Evolutionary conservation across 1,139 yeast genomes (phyloP).

Genomic region (Tardiomyces digboiensis): DNA sequence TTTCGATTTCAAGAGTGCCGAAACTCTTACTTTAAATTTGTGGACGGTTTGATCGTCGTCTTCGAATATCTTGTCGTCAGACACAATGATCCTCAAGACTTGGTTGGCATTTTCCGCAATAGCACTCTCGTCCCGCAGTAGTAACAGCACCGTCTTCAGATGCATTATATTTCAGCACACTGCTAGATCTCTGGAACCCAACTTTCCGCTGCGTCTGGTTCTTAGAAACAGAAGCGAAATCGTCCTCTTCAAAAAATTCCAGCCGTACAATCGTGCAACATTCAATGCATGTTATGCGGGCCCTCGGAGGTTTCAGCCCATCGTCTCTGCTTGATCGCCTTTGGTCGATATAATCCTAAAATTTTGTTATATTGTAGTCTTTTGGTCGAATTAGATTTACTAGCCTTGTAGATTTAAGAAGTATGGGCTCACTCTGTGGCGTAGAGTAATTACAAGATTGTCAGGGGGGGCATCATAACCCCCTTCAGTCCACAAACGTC

Average conservation of each 20-base stretch:
- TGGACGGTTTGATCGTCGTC: slow-evolving; percentile 10
- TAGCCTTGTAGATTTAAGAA: background rate
- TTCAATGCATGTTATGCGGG: background rate
- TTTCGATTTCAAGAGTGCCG: slow-evolving; percentile 28
- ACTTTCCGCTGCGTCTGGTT: no score
- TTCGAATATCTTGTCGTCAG: background rate
- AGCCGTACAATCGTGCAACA: background rate
- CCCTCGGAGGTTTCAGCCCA: background rate
- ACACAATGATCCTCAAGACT: background rate
- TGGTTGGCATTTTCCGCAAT: background rate
- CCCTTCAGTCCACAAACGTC: no score
- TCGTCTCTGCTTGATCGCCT: background rate
- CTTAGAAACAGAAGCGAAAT: no score
- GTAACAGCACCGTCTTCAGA: background rate
- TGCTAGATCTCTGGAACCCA: background rate
- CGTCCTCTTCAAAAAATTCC: background rate
- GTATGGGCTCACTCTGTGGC: no score
- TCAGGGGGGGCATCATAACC: no score
- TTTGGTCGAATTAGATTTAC: background rate
- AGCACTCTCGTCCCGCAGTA: background rate
- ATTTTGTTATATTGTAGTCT: background rate
- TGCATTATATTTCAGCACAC: background rate
- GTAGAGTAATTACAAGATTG: no score
- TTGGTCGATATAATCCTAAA: background rate
- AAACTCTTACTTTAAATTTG: slow-evolving; percentile 26